Evolutionary conservation across 2,329 filamentous ascomycete genomes (phyloP), one percentile per base, ranked within the genome.

Genomic region (Ceratocystis albifundus): DNA sequence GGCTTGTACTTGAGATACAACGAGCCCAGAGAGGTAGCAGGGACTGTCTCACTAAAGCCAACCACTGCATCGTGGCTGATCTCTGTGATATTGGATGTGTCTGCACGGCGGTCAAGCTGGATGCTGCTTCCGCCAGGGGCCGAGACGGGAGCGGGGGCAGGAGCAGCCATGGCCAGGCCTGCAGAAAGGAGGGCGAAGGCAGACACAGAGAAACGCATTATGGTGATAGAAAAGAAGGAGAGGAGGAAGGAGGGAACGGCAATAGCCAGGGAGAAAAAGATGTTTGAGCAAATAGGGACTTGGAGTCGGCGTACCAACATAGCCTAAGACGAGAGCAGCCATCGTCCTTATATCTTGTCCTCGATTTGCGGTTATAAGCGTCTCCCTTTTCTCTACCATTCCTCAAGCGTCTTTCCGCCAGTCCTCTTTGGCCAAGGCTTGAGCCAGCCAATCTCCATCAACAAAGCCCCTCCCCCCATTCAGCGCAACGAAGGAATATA

Each of bases 1-100:
- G 74, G 74, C 69, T 75, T 74, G 69, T 73, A 74, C 70, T 74
- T 75, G 17, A 73, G 69, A 62, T 74, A 74, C 50, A 75, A 65
- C 28, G 67, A 64, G 28, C 74, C 74, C 41, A 70, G 67, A 4
- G 70, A 70, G 45, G 69, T 71, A 6, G 70, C 67, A 4, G 74
- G 74, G 25, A 75, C 73, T 8, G 73, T 69, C 68, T 76, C 68
- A 3, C 69, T 44, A 55, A 75, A 75, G 1, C 74, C 72, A 46
- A 74, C 71, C 7, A 76, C 72, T 10, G 71, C 72, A 64, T 74
- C 70, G 55, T 75, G 72, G 63, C 20, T 57, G 65, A 75, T 74
- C 32, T 36, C 57, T 6, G 66, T 67, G 57, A 67, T 67, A 20
- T 67, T 67, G 63, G 63, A 65, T 22, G 66, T 67, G 36, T 67